Evolutionary conservation across 768 basidiomycete genomes (phyloP), one percentile per base, ranked within the genome.

Genomic region (Pleurotus citrinopileatus): DNA sequence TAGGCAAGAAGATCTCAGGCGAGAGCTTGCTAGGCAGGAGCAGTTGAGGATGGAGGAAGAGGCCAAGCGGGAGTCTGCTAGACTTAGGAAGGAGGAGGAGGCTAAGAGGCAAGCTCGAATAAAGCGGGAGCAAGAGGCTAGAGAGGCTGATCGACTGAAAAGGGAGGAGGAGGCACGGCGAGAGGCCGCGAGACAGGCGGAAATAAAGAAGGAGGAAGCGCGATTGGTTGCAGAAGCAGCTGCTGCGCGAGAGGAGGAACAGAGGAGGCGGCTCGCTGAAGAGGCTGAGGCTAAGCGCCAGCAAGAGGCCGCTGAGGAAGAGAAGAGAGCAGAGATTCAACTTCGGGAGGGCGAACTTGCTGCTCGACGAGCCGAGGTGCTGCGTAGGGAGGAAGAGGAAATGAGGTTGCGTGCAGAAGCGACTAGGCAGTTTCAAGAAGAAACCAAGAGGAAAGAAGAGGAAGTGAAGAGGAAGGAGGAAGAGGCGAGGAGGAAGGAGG

Each of bases 401-500:
- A 34, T 34, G 15, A 51, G 48, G 17, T 17, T 8, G 34, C 28
- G n/a, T n/a, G n/a, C n/a, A n/a, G n/a, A n/a, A n/a, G 28, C 23
- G 46, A 28, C 3, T 17, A 28, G 46, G 32, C 32, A n/a, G n/a
- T n/a, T n/a, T 3, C 32, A 34, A n/a, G 28, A 27, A 27, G 25
- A 28, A 22, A 27, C 17, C 10, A n/a, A 17, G 28, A n/a, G 17
- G 19, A 15, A 9, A 4, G 19, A 37, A 37, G 48, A 34, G 32
- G 48, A 51, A n/a, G 23, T 53, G 27, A 60, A 55, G 52, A 54
- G 46, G 58, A 58, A 63, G 55, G 59, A 58, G 20, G 56, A 57
- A 55, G 64, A 61, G 34, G 58, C 53, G 53, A 55, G 48, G 58
- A 45, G 63, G 42, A 60, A 54, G 55, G 58, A 60, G 44, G 48